These are phyloP conservation scores for Babesia ovis DNA, from an alignment of 169 alveolate species.

Conservation along the genomic window DNA sequence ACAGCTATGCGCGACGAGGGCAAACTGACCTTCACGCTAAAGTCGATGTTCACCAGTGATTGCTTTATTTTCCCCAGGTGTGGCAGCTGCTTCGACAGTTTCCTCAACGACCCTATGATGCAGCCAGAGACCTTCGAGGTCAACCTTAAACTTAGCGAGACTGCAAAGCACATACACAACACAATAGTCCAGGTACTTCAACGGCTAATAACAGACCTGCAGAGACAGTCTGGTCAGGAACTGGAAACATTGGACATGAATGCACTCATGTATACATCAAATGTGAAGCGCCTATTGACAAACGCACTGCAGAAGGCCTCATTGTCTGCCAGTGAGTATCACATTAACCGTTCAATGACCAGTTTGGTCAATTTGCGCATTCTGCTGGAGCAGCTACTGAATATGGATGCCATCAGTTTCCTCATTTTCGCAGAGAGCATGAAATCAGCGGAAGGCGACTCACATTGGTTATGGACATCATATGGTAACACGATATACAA, in stretches of 20 bases:
- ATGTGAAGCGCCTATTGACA: conserved; percentile 20
- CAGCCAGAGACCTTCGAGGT: conserved; percentile 68
- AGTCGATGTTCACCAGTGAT: conserved; percentile 47
- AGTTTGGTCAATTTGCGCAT: conserved; percentile 35
- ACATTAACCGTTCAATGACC: conserved; percentile 17
- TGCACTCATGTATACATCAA: conserved; percentile 40
- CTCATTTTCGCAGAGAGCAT: conserved; percentile 34
- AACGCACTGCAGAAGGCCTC: conserved; percentile 33
- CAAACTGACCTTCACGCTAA: conserved; percentile 41
- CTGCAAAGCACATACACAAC: conserved; percentile 33
- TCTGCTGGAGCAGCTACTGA: conserved; percentile 45
- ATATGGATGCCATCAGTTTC: conserved; percentile 59
- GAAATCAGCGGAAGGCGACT: conserved; percentile 36
- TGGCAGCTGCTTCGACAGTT: conserved; percentile 23
- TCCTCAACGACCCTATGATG: conserved; percentile 33
- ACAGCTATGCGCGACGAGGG: conserved; percentile 18
- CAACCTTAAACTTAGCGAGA: conserved; percentile 36
- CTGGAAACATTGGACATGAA: conserved; percentile 55
- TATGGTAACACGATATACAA: conserved; percentile 38
- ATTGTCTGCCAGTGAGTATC: conserved; percentile 1
- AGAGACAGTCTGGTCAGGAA: conserved; percentile 27
- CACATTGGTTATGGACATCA: conserved; percentile 64
- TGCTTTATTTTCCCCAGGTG: conserved; percentile 57
- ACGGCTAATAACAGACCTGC: conserved; percentile 46
- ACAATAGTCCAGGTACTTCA: conserved; percentile 50